These are phyloP conservation scores for Wallacemonas sp. DNA, from an alignment of 208 protist genomes.

Conservation along the genomic window DNA sequence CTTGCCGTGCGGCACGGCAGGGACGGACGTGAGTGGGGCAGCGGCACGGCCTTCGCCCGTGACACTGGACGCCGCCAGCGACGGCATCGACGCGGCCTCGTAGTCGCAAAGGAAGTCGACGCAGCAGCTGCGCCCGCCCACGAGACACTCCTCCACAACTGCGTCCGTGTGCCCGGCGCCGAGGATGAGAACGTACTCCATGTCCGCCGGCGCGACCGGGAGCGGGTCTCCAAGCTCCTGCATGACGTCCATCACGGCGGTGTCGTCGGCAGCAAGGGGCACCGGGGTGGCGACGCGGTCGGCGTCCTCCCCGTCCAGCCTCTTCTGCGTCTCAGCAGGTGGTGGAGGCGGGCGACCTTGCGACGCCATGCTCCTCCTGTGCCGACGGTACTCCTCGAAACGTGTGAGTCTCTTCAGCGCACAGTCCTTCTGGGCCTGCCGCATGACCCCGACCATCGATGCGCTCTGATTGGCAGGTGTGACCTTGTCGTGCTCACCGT, in stretches of 20 bases:
- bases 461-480: slow-evolving; percentile 39
- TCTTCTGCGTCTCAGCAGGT: neutral
- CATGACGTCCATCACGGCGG: no score
- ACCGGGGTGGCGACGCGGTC: neutral
- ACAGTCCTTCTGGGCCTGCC: slow-evolving; percentile 41
- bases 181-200: slow-evolving; percentile 62
- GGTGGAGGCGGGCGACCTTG: slow-evolving; percentile 7
- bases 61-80: slow-evolving; percentile 1
- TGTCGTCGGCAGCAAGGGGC: neutral
- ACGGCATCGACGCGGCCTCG: slow-evolving; percentile 13
- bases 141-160: slow-evolving; percentile 77
- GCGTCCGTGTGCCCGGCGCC: slow-evolving; percentile 64
- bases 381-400: slow-evolving; percentile 25
- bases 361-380: slow-evolving; percentile 16
- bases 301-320: neutral
- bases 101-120: slow-evolving; percentile 81
- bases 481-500: slow-evolving; percentile 46
- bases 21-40: neutral
- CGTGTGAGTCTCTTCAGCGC: slow-evolving; percentile 19
- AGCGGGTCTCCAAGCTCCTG: neutral
- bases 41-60: neutral
- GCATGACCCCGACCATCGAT: slow-evolving; percentile 53
- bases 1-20: neutral
- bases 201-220: slow-evolving; percentile 27
- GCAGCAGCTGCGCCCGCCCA: slow-evolving; percentile 51